phyloP scores from a whole-genome alignment of 2,329 filamentous ascomycete species.

The Chaetomiaceae sp. region DNA sequence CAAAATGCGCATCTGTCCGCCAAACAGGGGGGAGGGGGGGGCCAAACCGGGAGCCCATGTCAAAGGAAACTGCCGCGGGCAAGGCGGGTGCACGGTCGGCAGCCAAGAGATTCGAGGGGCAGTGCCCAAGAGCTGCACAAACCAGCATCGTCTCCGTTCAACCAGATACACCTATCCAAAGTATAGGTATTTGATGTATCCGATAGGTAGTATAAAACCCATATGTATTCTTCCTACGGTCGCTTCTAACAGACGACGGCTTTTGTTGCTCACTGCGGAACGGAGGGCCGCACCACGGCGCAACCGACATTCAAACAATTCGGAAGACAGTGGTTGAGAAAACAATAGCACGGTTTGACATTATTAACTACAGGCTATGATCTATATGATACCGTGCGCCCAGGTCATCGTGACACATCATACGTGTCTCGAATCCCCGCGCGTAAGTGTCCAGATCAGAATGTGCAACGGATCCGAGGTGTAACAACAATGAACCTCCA shows the following conservation, averaged over 20 bases:
- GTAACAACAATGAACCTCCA: neutral
- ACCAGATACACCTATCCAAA: too few species aligned
- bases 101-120: neutral
- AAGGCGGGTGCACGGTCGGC: conserved; percentile 3
- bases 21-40: too few species aligned
- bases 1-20: conserved; percentile 7
- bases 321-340: too few species aligned
- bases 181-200: too few species aligned
- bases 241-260: too few species aligned
- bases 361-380: too few species aligned
- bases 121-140: neutral
- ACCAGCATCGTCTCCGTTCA: too few species aligned
- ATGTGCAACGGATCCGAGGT: neutral
- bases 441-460: neutral
- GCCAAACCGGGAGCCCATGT: conserved; percentile 10
- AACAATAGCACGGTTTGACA: neutral
- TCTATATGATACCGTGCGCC: neutral
- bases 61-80: conserved; percentile 14
- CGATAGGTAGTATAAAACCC: too few species aligned
- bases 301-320: neutral
- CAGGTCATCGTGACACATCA: neutral
- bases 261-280: too few species aligned
- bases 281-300: neutral
- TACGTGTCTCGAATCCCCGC: neutral
- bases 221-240: too few species aligned